Evolutionary conservation across 2,329 filamentous ascomycete genomes (phyloP).

Genomic region (Cordyceps fumosorosea): DNA sequence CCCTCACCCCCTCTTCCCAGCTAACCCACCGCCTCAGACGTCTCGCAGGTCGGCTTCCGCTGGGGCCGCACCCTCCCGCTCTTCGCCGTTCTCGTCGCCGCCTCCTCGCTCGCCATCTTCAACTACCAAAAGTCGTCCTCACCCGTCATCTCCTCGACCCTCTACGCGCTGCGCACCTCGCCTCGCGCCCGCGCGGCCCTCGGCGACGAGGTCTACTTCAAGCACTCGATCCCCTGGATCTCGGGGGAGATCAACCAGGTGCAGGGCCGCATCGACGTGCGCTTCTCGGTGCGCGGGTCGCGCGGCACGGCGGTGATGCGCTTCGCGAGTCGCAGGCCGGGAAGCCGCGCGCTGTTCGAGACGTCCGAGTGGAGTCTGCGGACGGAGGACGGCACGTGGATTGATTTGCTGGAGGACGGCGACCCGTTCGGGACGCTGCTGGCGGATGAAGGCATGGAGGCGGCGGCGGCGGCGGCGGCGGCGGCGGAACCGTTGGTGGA

Average conservation of each 20-base stretch:
- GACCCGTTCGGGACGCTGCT: slow-evolving; percentile 59
- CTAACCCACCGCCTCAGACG: slow-evolving; percentile 23
- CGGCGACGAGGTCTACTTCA: slow-evolving; percentile 83
- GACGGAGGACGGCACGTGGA: slow-evolving; percentile 48
- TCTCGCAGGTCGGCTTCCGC: slow-evolving; percentile 41
- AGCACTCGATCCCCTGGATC: slow-evolving; percentile 75
- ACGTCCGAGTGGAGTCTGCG: slow-evolving; percentile 87
- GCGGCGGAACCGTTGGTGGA: slow-evolving; percentile 20
- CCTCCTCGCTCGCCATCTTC: slow-evolving; percentile 81
- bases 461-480: slow-evolving; percentile 1
- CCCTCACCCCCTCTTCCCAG: slow-evolving; percentile 6
- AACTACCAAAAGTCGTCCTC: slow-evolving; percentile 98
- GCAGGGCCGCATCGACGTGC: slow-evolving; percentile 82
- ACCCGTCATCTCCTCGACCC: slow-evolving; percentile 75
- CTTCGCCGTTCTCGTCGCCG: slow-evolving; percentile 66
- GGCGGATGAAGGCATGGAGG: slow-evolving; percentile 32
- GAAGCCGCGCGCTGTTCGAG: slow-evolving; percentile 60
- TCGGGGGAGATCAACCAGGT: slow-evolving; percentile 86
- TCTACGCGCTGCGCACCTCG: slow-evolving; percentile 86
- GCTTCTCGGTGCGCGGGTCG: slow-evolving; percentile 79
- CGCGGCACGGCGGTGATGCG: slow-evolving; percentile 65
- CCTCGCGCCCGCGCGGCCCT: slow-evolving; percentile 66
- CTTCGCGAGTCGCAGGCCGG: slow-evolving; percentile 68
- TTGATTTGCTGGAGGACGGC: slow-evolving; percentile 68
- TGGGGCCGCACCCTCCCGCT: slow-evolving; percentile 73